These are phyloP conservation scores for Paratinospora sagittata DNA, from an alignment of 164 flowering plant species.

Conservation along the genomic window DNA sequence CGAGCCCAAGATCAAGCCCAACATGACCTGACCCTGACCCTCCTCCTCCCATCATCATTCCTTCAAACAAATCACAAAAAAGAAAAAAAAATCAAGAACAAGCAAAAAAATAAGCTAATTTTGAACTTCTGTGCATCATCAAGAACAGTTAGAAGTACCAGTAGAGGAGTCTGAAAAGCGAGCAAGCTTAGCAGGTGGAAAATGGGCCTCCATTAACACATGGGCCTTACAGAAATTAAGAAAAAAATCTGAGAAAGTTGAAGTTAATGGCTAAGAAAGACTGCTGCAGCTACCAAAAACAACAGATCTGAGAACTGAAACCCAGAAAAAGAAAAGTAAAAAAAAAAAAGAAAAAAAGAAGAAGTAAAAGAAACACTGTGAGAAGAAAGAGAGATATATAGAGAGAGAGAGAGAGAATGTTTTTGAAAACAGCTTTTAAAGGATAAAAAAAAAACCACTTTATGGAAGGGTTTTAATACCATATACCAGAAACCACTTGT, in stretches of 20 bases:
- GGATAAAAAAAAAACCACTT: background rate
- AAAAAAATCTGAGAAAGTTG: background rate
- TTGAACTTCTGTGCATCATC: background rate
- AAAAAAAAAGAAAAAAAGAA: too few relatives aligned
- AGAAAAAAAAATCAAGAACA: background rate
- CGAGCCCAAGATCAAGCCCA: slow-evolving; percentile 36
- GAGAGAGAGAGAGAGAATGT: background rate
- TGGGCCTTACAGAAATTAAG: too few relatives aligned
- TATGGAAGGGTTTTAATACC: too few relatives aligned
- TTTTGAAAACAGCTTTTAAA: background rate
- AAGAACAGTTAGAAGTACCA: slow-evolving; percentile 16
- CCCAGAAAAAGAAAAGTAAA: background rate
- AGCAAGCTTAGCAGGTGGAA: slow-evolving; percentile 28
- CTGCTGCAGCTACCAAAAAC: background rate
- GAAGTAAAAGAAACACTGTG: too few relatives aligned
- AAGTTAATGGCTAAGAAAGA: background rate
- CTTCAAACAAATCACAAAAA: slow-evolving; percentile 13
- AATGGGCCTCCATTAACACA: slow-evolving; percentile 23
- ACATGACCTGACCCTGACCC: slow-evolving; percentile 10
- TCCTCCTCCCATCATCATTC: slow-evolving; percentile 8
- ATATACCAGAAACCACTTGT: background rate
- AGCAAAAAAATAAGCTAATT: background rate
- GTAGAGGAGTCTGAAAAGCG: slow-evolving; percentile 17
- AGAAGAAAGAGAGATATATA: background rate
- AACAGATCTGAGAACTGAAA: background rate